These are phyloP conservation scores for Sisymbrium altissimum DNA, from an alignment of 345 rosid genomes.

Conservation along the genomic window DNA sequence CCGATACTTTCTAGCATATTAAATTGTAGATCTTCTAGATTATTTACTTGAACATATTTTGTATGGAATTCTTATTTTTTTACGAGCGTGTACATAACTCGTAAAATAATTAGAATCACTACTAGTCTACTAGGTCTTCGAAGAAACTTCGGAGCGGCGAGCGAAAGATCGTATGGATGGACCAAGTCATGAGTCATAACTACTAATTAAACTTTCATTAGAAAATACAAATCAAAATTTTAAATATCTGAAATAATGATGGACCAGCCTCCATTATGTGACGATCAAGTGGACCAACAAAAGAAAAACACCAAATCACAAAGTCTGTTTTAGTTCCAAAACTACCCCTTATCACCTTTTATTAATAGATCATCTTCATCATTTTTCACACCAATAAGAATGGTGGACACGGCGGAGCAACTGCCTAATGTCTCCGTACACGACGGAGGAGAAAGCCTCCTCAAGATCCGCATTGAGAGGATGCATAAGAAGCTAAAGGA, in stretches of 20 bases:
- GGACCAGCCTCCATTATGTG: neutral
- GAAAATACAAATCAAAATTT: neutral
- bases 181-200: slow-evolving; percentile 16
- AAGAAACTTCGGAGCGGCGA: neutral
- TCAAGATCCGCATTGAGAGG: slow-evolving; percentile 22
- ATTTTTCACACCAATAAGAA: neutral
- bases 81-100: neutral
- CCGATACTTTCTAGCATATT: too few species aligned
- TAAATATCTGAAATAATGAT: neutral
- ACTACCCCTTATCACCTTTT: slow-evolving; percentile 4
- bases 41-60: too few species aligned
- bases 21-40: too few species aligned
- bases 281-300: slow-evolving; percentile 11
- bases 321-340: neutral
- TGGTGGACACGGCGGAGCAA: slow-evolving; percentile 8
- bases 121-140: neutral
- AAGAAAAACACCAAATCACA: neutral
- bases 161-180: slow-evolving; percentile 2
- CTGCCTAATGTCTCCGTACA: neutral
- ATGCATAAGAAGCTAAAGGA: slow-evolving; percentile 33
- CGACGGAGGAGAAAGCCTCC: slow-evolving; percentile 16
- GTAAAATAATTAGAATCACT: neutral
- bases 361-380: neutral
- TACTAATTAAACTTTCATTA: neutral
- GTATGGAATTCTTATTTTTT: too few species aligned